Evolutionary conservation across 164 flowering plant genomes (phyloP).

Genomic region (Akebia trifoliata): DNA sequence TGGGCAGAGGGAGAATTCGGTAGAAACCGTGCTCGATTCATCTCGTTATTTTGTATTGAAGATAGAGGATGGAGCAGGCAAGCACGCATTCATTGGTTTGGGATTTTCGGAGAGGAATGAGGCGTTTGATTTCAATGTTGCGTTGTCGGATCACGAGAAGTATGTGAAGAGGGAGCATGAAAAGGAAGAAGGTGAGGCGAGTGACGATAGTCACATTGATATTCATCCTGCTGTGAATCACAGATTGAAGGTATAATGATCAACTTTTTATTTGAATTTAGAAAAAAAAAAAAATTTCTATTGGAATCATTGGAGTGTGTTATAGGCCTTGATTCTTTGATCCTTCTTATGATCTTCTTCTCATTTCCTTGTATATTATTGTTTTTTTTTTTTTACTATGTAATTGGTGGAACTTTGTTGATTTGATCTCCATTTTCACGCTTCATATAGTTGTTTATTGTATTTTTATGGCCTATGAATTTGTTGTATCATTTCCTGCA

Average conservation of each 20-base stretch:
- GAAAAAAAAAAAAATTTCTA: too few species aligned
- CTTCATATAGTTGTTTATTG: too few species aligned
- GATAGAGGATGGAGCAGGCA: constrained; percentile 92
- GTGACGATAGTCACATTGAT: constrained; percentile 54
- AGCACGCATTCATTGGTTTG: constrained; percentile 91
- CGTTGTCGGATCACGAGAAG: constrained; percentile 97
- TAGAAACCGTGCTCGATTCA: constrained; percentile 91
- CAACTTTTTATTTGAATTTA: neutral
- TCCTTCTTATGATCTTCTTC: too few species aligned
- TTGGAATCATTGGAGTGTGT: too few species aligned
- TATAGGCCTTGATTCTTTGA: too few species aligned
- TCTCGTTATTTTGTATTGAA: constrained; percentile 89
- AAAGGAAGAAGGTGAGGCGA: constrained; percentile 47
- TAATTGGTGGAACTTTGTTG: too few species aligned
- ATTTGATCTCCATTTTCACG: too few species aligned
- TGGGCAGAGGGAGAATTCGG: constrained; percentile 79
- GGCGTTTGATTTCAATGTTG: constrained; percentile 98
- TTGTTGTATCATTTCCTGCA: too few species aligned
- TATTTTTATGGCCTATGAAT: too few species aligned
- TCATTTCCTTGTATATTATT: too few species aligned
- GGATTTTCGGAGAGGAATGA: constrained; percentile 93
- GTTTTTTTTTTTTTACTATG: too few species aligned
- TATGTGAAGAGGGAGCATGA: constrained; percentile 78
- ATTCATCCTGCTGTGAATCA: constrained; percentile 99
- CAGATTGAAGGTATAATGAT: constrained; percentile 72